phyloP scores from a whole-genome alignment of 129 eudicot genomes.

The Artemisia argyi region DNA sequence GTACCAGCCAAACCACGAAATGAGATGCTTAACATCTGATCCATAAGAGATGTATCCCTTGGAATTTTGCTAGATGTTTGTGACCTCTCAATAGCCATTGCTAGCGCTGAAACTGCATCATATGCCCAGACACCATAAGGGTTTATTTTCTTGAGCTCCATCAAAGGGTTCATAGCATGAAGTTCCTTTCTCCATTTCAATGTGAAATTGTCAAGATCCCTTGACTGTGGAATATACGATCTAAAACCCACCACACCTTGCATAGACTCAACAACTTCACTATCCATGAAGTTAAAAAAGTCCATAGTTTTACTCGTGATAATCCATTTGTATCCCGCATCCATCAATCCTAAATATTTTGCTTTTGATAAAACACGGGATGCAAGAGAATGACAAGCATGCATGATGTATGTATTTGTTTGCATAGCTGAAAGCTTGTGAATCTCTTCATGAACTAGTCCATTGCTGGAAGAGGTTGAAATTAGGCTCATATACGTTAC shows the following conservation, averaged over 20 bases:
- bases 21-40: slow-evolving; percentile 22
- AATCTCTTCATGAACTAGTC: slow-evolving; percentile 31
- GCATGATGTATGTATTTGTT: slow-evolving; percentile 33
- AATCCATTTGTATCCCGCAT: slow-evolving; percentile 57
- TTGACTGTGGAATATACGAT: slow-evolving; percentile 44
- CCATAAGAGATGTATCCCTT: slow-evolving; percentile 29
- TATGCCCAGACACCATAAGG: slow-evolving; percentile 45
- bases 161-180: background rate
- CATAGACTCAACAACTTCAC: slow-evolving; percentile 29
- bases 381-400: slow-evolving; percentile 33
- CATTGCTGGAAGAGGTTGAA: slow-evolving; percentile 26
- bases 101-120: slow-evolving; percentile 49
- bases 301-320: slow-evolving; percentile 28
- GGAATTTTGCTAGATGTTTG: too few relatives aligned
- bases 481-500: slow-evolving; percentile 25
- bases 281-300: slow-evolving; percentile 26
- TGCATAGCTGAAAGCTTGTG: slow-evolving; percentile 28
- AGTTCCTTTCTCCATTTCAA: slow-evolving; percentile 30
- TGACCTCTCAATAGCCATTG: slow-evolving; percentile 44
- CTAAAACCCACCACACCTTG: slow-evolving; percentile 44
- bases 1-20: slow-evolving; percentile 46
- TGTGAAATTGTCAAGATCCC: slow-evolving; percentile 21
- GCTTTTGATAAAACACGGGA: slow-evolving; percentile 31
- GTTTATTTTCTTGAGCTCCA: slow-evolving; percentile 22
- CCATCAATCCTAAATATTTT: slow-evolving; percentile 45